Evolutionary conservation across 257 asterid species (phyloP).

Genomic region (Verbena officinalis): DNA sequence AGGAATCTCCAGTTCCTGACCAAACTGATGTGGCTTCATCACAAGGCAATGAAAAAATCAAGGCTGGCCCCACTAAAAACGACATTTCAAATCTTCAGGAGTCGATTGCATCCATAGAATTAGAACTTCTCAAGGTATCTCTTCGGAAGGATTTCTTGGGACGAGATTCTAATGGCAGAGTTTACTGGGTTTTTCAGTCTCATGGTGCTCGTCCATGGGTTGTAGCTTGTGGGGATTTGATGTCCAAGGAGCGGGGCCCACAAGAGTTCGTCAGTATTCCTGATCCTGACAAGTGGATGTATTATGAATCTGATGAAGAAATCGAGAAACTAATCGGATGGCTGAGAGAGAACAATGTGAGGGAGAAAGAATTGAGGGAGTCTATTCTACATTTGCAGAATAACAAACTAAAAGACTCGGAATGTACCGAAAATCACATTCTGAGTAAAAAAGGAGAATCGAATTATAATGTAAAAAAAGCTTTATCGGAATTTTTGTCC

Average conservation of each 20-base stretch:
- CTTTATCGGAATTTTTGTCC: conserved; percentile 42
- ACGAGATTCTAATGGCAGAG: conserved; percentile 83
- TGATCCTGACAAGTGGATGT: conserved; percentile 68
- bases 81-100: conserved; percentile 59
- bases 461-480: conserved; percentile 28
- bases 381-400: conserved; percentile 60
- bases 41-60: conserved; percentile 45
- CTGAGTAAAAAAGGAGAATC: conserved; percentile 33
- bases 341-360: conserved; percentile 65
- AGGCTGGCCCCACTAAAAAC: conserved; percentile 45
- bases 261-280: conserved; percentile 52
- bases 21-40: conserved; percentile 42
- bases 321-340: conserved; percentile 68
- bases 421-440: conserved; percentile 43
- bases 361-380: conserved; percentile 83
- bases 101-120: conserved; percentile 60
- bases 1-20: conserved; percentile 27
- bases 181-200: conserved; percentile 68
- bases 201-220: conserved; percentile 64
- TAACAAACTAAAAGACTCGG: conserved; percentile 45
- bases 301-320: conserved; percentile 63
- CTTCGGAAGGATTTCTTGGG: conserved; percentile 82
- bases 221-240: conserved; percentile 55
- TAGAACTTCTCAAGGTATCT: conserved; percentile 61
- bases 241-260: conserved; percentile 42